A percentile compares a stretch with the other conserved stretches of the same genome.
Conservation (phyloP, 768 basidiomycete genomes). For the Terana coerulea region DNA sequence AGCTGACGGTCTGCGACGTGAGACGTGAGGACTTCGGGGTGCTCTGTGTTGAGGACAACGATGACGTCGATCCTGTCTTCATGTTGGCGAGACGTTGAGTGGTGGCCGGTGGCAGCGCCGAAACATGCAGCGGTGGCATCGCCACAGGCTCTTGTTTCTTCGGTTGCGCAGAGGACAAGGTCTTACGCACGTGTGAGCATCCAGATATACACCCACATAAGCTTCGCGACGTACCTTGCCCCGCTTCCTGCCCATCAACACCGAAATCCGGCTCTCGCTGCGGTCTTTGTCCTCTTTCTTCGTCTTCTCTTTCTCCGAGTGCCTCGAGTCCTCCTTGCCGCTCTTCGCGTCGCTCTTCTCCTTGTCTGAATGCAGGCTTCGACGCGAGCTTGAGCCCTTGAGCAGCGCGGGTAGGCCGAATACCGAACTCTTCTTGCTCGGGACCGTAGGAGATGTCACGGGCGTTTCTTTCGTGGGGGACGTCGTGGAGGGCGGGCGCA, state of each 20-base stretch:
- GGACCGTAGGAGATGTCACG: constrained; percentile 47
- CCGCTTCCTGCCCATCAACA: constrained; percentile 82
- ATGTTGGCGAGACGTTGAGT: constrained; percentile 83
- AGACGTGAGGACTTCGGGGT: constrained; percentile 49
- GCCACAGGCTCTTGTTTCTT: constrained; percentile 66
- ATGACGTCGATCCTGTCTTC: constrained; percentile 49
- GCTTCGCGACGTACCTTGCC: constrained; percentile 67
- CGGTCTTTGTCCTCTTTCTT: constrained; percentile 82
- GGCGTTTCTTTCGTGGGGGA: constrained; percentile 55
- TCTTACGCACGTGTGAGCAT: constrained; percentile 41
- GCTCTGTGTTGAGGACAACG: constrained; percentile 42
- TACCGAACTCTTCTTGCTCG: constrained; percentile 80
- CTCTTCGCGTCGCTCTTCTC: constrained; percentile 39
- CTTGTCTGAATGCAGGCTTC: constrained; percentile 68
- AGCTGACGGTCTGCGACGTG: constrained; percentile 81
- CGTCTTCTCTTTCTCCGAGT: constrained; percentile 49
- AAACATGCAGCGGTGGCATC: constrained; percentile 89
- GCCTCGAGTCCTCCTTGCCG: constrained; percentile 59
- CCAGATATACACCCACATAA: not conserved
- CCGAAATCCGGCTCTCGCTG: constrained; percentile 86
- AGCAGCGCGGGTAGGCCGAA: constrained; percentile 79
- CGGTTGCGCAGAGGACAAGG: constrained; percentile 77
- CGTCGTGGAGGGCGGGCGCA: constrained; percentile 38
- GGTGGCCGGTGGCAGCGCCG: constrained; percentile 76
- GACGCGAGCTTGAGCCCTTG: constrained; percentile 78